phyloP scores from a whole-genome alignment of 441 rosid genomes.

The Aleurites moluccanus region DNA sequence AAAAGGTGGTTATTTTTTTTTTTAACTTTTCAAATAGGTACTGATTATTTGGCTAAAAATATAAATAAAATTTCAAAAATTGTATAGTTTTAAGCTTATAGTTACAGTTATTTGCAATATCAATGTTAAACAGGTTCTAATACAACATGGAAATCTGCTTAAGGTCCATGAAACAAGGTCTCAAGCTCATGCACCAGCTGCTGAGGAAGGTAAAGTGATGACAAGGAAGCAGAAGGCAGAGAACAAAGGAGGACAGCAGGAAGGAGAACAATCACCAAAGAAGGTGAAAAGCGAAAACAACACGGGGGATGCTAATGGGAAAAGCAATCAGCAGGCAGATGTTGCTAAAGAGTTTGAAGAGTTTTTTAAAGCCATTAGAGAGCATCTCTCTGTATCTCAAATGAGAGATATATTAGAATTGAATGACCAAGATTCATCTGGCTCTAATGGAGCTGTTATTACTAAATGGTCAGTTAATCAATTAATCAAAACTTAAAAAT shows the following conservation, averaged over 20 bases:
- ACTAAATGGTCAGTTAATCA: slow-evolving; percentile 49
- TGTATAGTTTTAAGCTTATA: too few relatives aligned
- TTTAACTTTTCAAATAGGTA: too few relatives aligned
- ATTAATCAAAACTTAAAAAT: not conserved
- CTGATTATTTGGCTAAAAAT: too few relatives aligned
- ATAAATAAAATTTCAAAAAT: too few relatives aligned
- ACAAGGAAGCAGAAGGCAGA: slow-evolving; percentile 82
- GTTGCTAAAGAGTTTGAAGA: slow-evolving; percentile 47
- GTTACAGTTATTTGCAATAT: too few relatives aligned
- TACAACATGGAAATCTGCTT: not conserved
- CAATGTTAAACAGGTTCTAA: too few relatives aligned
- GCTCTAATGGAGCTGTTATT: slow-evolving; percentile 39
- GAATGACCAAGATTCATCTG: slow-evolving; percentile 63
- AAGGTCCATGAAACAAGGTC: slow-evolving; percentile 84
- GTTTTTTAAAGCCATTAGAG: slow-evolving; percentile 47
- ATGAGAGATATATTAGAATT: slow-evolving; percentile 56
- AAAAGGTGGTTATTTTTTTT: too few relatives aligned
- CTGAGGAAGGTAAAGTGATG: slow-evolving; percentile 63
- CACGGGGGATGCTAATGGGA: slow-evolving; percentile 28
- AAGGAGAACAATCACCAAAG: slow-evolving; percentile 60
- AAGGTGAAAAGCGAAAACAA: slow-evolving; percentile 48
- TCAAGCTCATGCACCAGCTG: slow-evolving; percentile 42
- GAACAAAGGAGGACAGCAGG: slow-evolving; percentile 39
- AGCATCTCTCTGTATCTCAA: slow-evolving; percentile 54
- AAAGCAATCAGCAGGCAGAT: slow-evolving; percentile 24